These are phyloP conservation scores for Sinapis alba DNA, from an alignment of 441 rosid genomes.

Conservation along the genomic window DNA sequence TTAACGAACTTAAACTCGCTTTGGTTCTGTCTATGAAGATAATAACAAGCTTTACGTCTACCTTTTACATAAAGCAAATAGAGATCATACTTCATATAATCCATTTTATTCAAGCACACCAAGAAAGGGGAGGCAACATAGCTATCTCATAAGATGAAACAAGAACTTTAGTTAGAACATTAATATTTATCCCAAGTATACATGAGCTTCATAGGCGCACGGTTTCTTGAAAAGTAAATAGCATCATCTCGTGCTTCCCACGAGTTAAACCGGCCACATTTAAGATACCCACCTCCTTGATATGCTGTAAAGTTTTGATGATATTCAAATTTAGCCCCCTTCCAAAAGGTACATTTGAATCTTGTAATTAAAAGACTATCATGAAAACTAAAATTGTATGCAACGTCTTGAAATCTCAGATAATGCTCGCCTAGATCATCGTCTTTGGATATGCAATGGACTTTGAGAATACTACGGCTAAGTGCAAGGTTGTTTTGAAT, in stretches of 20 bases:
- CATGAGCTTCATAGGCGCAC: neutral
- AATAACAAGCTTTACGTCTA: no score
- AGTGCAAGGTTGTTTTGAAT: neutral
- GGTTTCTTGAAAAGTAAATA: neutral
- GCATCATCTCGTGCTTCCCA: neutral
- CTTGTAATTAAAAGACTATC: neutral
- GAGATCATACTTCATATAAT: neutral
- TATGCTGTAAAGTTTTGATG: neutral
- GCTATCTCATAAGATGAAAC: neutral
- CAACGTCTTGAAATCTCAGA: neutral
- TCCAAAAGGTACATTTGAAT: neutral
- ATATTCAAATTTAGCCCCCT: neutral
- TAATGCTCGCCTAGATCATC: neutral
- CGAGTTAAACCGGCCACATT: neutral
- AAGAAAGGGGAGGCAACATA: neutral
- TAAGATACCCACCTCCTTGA: neutral
- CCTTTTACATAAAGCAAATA: no score
- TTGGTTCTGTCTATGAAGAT: no score
- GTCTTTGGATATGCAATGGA: neutral
- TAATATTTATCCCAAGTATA: conserved; percentile 14
- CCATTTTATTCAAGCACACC: neutral
- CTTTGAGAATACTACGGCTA: neutral
- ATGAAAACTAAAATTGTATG: neutral
- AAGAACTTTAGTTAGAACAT: neutral
- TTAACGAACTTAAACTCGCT: conserved; percentile 66